These are phyloP conservation scores for Apostasia shenzhenica DNA, from an alignment of 106 monocot species.

Conservation along the genomic window DNA sequence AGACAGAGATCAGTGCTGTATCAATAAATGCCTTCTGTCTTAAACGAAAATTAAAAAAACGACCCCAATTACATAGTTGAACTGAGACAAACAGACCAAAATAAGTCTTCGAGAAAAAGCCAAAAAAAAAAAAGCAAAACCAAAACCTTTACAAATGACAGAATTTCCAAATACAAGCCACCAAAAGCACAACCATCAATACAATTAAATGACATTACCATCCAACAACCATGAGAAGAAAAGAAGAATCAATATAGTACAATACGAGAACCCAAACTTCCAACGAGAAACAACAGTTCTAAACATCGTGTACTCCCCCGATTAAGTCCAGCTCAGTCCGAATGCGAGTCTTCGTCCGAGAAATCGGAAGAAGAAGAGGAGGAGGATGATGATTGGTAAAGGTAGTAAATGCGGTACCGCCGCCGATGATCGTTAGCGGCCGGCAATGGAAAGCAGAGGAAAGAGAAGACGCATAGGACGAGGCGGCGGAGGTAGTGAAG, in stretches of 20 bases:
- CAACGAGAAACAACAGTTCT: not conserved
- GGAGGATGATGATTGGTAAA: constrained; percentile 9
- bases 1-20: no score
- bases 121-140: no score
- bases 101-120: no score
- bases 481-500: constrained; percentile 46
- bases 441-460: constrained; percentile 36
- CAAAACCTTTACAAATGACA: no score
- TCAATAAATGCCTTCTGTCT: no score
- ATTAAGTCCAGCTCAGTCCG: constrained; percentile 19
- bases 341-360: constrained; percentile 21
- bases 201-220: not conserved
- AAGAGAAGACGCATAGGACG: constrained; percentile 42
- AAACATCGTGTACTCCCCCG: not conserved
- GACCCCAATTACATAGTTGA: no score
- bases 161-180: not conserved
- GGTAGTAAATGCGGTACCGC: not conserved
- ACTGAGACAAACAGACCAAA: no score
- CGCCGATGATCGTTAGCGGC: not conserved
- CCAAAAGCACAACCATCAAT: not conserved
- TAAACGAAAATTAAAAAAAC: no score
- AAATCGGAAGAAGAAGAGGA: constrained; percentile 15
- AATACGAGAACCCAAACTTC: not conserved
- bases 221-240: no score
- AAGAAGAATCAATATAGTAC: not conserved